Base-by-base conservation (phyloP, 1,284 basidiomycete genomes). In the Neotropicomus parvogracilis region DNA sequence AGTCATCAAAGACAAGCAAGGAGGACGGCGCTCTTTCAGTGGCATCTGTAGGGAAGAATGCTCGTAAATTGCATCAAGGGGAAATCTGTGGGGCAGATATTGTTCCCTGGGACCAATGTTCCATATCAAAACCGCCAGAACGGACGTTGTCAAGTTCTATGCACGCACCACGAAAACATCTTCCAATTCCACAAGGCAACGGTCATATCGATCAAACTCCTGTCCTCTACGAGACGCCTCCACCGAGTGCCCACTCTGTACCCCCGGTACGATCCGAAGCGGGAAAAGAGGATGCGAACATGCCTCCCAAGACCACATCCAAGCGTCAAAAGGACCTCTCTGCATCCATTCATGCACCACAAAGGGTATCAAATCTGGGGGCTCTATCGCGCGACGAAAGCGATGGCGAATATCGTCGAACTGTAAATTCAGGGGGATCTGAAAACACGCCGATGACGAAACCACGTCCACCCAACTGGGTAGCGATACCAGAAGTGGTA, bases 401-500 rank as follows among this genome's bases (percentile, higher is more conserved):
- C 7, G 2, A n/a, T 26, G 7, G 4, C 17, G 40, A 31, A 8
- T 39, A 16, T 31, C 35, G 27, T 21, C 48, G 47, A 14, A 10
- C 40, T n/a, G 34, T 46, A 12, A 49, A 16, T 26, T 32, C 19
- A 2, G 17, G 4, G 17, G 37, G 10, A 6, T 45, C 19, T 7
- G 55, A 42, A 28, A 35, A 10, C 3, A 31, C 36, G n/a, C 29
- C 27, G 11, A 13, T n/a, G 14, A 26, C 21, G 3, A 37, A 29
- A 6, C 27, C 13, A 19, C 20, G 16, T 21, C 10, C 42, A 3
- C 54, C 59, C 8, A 42, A 58, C 35, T 62, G 57, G 57, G 16
- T 46, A 26, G 48, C 57, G 11, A 55, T 62, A 44, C 54, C 54
- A 34, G 56, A 49, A 6, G 59, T 57, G 26, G 48, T 61, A 11